Conservation (phyloP, 805 yeast genomes). For the Nakazawaea ishiwadae region DNA sequence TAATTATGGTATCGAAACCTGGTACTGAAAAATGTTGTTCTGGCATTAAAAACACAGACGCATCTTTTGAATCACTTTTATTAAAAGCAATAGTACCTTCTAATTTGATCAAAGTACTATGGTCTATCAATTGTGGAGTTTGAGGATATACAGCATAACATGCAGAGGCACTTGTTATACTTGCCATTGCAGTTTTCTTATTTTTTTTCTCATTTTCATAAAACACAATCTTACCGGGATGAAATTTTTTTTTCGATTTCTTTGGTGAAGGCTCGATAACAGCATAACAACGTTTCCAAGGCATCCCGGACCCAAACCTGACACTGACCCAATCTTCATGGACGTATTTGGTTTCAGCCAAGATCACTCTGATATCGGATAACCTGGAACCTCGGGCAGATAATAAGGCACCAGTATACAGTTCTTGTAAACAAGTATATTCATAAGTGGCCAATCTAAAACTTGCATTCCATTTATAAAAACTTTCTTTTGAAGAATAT, state of each 20-base stretch:
- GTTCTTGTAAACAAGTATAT: conserved; percentile 81
- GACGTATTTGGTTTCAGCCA: conserved; percentile 78
- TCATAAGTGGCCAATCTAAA: conserved; percentile 79
- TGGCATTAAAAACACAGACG: conserved; percentile 77
- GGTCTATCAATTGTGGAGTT: conserved; percentile 73
- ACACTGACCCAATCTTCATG: conserved; percentile 96
- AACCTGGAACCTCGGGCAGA: conserved; percentile 87
- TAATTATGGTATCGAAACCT: conserved; percentile 78
- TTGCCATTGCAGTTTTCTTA: conserved; percentile 78
- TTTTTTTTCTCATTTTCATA: conserved; percentile 75
- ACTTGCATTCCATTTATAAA: conserved; percentile 77
- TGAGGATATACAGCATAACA: conserved; percentile 93
- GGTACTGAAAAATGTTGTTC: conserved; percentile 77
- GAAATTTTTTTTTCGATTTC: conserved; percentile 37
- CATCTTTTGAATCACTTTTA: conserved; percentile 47
- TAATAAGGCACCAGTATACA: conserved; percentile 91
- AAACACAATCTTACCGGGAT: conserved; percentile 69
- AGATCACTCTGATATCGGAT: conserved; percentile 79
- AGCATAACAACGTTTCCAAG: conserved; percentile 93
- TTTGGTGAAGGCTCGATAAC: conserved; percentile 70
- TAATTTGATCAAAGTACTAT: conserved; percentile 81
- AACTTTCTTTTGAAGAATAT: conserved; percentile 59
- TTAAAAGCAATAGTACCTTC: conserved; percentile 75
- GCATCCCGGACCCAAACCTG: conserved; percentile 95
- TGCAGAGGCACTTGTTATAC: conserved; percentile 61